Percentiles rank a stretch among this genome's conserved stretches.
Evolutionary conservation across 371 early-diverging fungal genomes (phyloP).

Genomic region (Amoeboradix gromovi): DNA sequence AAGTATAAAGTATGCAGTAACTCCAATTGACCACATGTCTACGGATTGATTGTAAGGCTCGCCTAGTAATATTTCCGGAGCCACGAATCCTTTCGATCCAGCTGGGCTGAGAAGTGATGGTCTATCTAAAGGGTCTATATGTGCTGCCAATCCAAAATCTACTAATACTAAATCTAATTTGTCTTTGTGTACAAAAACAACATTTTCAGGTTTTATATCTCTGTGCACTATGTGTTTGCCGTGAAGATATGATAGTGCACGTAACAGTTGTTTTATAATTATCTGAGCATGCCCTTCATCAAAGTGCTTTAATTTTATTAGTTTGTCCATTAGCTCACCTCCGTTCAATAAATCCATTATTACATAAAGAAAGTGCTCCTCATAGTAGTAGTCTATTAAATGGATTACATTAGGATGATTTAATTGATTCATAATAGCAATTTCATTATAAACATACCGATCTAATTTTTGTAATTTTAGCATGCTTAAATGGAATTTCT

Average conservation of each 20-base stretch:
- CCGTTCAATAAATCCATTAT: not conserved
- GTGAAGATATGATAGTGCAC: constrained; percentile 30
- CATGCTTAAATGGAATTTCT: not conserved
- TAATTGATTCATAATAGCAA: not conserved
- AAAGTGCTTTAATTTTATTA: not conserved
- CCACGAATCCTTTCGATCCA: not conserved
- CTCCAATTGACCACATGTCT: constrained; percentile 5
- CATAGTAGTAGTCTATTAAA: not conserved
- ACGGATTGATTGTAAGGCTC: constrained; percentile 3
- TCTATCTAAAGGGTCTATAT: not conserved
- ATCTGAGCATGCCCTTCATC: constrained; percentile 4
- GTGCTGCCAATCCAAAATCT: not conserved
- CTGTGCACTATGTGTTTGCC: constrained; percentile 36
- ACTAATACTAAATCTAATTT: not conserved
- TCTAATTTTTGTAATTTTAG: not conserved
- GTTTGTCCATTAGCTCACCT: not conserved
- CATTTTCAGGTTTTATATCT: constrained; percentile 49
- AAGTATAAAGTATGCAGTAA: constrained; percentile 7
- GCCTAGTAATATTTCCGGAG: not conserved
- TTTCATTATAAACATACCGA: not conserved
- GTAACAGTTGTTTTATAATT: constrained; percentile 7
- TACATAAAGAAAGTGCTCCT: not conserved
- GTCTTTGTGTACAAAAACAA: constrained; percentile 31
- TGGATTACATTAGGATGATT: not conserved
- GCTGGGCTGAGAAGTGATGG: not conserved